These are phyloP conservation scores for Candida maesae DNA, from an alignment of 805 yeast genomes.

Conservation along the genomic window DNA sequence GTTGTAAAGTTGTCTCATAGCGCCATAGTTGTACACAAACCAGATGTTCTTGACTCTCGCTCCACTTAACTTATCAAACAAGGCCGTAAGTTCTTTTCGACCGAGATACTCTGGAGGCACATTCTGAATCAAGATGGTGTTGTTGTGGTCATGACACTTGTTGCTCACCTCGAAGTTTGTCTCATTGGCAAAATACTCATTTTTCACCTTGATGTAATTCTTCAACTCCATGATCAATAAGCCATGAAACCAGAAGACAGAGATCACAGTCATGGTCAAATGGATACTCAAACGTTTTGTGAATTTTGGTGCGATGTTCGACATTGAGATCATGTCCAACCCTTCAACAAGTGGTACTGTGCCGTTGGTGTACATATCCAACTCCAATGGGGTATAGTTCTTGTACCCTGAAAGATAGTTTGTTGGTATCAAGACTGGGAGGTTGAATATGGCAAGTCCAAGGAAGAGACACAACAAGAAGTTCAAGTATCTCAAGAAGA, in stretches of 20 bases:
- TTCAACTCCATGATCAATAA: slow-evolving; percentile 55
- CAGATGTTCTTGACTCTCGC: slow-evolving; percentile 56
- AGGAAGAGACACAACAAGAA: slow-evolving; percentile 48
- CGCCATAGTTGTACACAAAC: slow-evolving; percentile 47
- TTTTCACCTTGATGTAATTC: slow-evolving; percentile 45
- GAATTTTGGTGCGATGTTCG: slow-evolving; percentile 57
- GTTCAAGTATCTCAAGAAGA: slow-evolving; percentile 59
- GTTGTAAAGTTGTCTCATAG: slow-evolving; percentile 32
- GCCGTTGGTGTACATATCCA: slow-evolving; percentile 23
- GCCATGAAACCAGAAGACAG: slow-evolving; percentile 53
- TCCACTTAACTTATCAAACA: slow-evolving; percentile 31
- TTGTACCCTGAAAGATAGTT: slow-evolving; percentile 39
- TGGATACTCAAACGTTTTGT: slow-evolving; percentile 56
- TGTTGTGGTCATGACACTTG: slow-evolving; percentile 26
- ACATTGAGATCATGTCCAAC: slow-evolving; percentile 65
- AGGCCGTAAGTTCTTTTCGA: slow-evolving; percentile 18
- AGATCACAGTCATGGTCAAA: slow-evolving; percentile 52
- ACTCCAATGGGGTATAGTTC: slow-evolving; percentile 17
- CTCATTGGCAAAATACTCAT: slow-evolving; percentile 34
- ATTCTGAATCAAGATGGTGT: slow-evolving; percentile 40
- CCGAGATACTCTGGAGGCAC: slow-evolving; percentile 35
- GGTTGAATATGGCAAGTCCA: slow-evolving; percentile 48
- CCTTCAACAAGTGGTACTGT: slow-evolving; percentile 35
- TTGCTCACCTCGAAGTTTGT: slow-evolving; percentile 15
- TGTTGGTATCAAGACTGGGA: slow-evolving; percentile 62